These are phyloP conservation scores for Paracorniculantispora psalliotae DNA, from an alignment of 2,329 filamentous ascomycete genomes.

Conservation along the genomic window DNA sequence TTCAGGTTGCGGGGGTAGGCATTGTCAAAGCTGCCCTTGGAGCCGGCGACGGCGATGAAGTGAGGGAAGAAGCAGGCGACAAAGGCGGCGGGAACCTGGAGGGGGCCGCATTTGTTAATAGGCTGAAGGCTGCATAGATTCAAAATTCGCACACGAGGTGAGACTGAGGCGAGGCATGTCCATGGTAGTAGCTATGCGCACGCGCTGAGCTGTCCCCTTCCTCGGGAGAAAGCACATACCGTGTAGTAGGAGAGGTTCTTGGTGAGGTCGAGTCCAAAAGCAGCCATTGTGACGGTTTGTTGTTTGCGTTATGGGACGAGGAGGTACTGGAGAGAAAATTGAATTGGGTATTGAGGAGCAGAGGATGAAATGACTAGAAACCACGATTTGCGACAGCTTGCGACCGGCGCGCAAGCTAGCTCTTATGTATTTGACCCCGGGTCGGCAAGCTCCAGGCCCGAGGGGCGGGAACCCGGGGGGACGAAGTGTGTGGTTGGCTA, in stretches of 20 bases:
- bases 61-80: constrained; percentile 32
- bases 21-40: constrained; percentile 32
- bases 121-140: background rate
- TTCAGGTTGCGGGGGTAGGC: constrained; percentile 34
- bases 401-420: background rate
- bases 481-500: background rate
- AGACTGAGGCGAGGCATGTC: too few relatives aligned
- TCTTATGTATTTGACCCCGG: background rate
- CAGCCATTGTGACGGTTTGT: constrained; percentile 20
- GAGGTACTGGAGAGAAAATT: background rate
- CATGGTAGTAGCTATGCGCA: too few relatives aligned
- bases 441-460: background rate
- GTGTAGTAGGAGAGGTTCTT: constrained; percentile 24
- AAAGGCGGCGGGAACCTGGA: constrained; percentile 38
- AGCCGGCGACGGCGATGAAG: constrained; percentile 24
- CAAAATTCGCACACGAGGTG: too few relatives aligned
- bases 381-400: background rate
- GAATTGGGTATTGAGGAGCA: background rate
- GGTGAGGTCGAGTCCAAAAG: constrained; percentile 30
- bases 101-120: background rate
- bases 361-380: too few relatives aligned
- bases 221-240: constrained; percentile 1
- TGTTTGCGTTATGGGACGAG: background rate
- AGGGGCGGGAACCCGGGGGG: too few relatives aligned
- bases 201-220: too few relatives aligned